phyloP scores from a whole-genome alignment of 1,284 basidiomycete species.

The Austroboletus olivaceoglutinosus region DNA sequence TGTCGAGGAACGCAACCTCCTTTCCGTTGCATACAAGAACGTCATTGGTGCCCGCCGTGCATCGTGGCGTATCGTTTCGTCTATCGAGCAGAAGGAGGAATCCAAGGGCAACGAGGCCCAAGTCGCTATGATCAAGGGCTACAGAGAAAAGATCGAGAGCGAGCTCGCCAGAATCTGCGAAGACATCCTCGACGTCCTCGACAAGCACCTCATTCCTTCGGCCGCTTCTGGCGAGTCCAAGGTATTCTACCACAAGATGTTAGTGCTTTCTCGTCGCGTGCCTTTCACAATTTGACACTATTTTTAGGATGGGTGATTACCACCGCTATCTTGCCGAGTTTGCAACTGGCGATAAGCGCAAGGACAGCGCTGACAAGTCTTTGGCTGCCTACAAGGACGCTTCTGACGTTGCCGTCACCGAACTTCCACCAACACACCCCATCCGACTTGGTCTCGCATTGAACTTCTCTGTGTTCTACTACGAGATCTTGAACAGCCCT shows the following conservation, averaged over 20 bases:
- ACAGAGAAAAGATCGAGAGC: conserved; percentile 97
- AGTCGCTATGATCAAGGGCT: conserved; percentile 98
- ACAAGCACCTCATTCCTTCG: conserved; percentile 98
- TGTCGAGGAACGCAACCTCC: conserved; percentile 98
- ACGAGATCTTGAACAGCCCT: conserved; percentile 99
- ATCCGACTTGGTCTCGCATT: conserved; percentile 98
- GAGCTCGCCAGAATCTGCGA: conserved; percentile 99
- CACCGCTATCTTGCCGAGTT: conserved; percentile 99
- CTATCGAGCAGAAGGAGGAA: conserved; percentile 99
- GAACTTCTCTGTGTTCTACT: conserved; percentile 99
- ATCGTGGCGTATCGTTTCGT: conserved; percentile 98
- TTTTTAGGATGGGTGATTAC: conserved; percentile 97
- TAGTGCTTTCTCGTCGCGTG: conserved; percentile 31
- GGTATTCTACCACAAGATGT: conserved; percentile 99
- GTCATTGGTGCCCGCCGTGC: conserved; percentile 99
- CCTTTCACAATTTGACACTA: not conserved
- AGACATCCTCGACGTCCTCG: conserved; percentile 97
- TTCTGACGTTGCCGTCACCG: conserved; percentile 95
- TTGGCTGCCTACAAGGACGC: conserved; percentile 99
- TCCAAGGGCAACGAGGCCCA: conserved; percentile 98
- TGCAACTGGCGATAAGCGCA: conserved; percentile 98
- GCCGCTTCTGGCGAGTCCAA: conserved; percentile 98
- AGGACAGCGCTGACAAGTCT: conserved; percentile 98
- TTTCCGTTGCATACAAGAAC: conserved; percentile 99
- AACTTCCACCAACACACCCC: conserved; percentile 98